Base-by-base conservation (phyloP, 495 filamentous ascomycete species). In the Pyrenula aspistea region DNA sequence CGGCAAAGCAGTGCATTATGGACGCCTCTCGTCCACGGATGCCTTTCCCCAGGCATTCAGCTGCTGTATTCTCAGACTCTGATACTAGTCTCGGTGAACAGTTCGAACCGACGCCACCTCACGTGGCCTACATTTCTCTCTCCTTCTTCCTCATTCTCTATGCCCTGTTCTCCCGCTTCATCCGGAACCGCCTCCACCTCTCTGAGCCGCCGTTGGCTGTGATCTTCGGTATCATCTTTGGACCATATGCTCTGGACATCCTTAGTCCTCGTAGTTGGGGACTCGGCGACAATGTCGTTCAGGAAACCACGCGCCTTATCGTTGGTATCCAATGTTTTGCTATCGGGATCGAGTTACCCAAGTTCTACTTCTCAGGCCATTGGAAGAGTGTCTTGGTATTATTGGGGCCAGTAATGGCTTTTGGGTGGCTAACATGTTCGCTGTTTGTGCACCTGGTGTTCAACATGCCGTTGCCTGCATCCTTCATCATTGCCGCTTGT, bases 191-290 rank as follows among this genome's bases (percentile, higher is more conserved):
- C 11, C 67, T 80, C 2, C 74, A 79, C 63, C 72, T 80, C 20
- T 75, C 72, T 21, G 76, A 80, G 61, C 77, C 75, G 0, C 76
- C 75, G 1, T 64, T 80, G 2, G 77, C 75, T 12, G 67, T 71
- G 10, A 55, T 78, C 36, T 62, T 73, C 50, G 74, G 75, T 22
- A 77, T 78, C 55, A 36, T 71, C 24, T 63, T 75, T 36, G 77
- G 77, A 0, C 74, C 76, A 0, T 47, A 57, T 1, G 67, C 57
- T 4, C 47, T 73, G 1, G 62, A 64, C 48, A 56, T 71, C 53
- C 56, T 78, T 20, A 65, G 56, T 8, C 75, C 75, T 2, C 56
- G 55, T 12, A 36, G 57, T 55, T 78, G 76, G 76, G 71, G 68
- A 19, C 61, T 71, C 54, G 59, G 65, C 12, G 76, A 79, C 56